Base-by-base conservation (phyloP, 345 rosid genomes). In the Gossypium mustelinum region DNA sequence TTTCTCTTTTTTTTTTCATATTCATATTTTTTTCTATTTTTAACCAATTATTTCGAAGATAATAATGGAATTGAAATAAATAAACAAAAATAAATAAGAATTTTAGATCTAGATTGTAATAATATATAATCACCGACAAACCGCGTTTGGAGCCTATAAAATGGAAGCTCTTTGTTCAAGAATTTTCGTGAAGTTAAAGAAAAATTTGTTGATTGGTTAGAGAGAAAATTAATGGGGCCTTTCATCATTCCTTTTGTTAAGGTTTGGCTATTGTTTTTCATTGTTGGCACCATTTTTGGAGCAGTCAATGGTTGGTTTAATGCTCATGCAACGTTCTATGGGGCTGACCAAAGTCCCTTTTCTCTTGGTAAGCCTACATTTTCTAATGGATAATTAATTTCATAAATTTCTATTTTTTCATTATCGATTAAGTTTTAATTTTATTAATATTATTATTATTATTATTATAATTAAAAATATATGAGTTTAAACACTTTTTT, bases 311-410 rank as follows among this genome's bases (percentile, higher is more conserved):
- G 82, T 73, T 89, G 92, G 92, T 24, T 86, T 78, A 72, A 70
- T 72, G 92, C 91, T 47, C 92, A 88, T 79, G 92, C 94, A 56
- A 89, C 97, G 60, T 91, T 70, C 81, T 87, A 91, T 81, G 97
- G 92, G 58, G 92, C 89, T 77, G 80, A 91, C 74, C 92, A 88
- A 66, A 88, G 82, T 59, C 97, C 94, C 63, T 79, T 84, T 79
- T 83, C 92, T 70, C 91, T 91, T 41, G 97, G 97, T 91, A 89
- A 75, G 78, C 65, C 17, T 27, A 51, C 2, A 16, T 25, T 69
- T 25, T 22, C 5, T 34, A 51, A 7, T 29, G 2, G 45, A 29
- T 62, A 34, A 7, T 13, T 16, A 60, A 13, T 4, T 25, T 11
- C 27, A 60, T 4, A 5, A 13, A 27, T 13, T 25, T 1, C 5